Percentiles rank a stretch among this genome's conserved stretches.
Conservation (phyloP, 2,329 filamentous ascomycete genomes). For the Arthrinium puccinioides region DNA sequence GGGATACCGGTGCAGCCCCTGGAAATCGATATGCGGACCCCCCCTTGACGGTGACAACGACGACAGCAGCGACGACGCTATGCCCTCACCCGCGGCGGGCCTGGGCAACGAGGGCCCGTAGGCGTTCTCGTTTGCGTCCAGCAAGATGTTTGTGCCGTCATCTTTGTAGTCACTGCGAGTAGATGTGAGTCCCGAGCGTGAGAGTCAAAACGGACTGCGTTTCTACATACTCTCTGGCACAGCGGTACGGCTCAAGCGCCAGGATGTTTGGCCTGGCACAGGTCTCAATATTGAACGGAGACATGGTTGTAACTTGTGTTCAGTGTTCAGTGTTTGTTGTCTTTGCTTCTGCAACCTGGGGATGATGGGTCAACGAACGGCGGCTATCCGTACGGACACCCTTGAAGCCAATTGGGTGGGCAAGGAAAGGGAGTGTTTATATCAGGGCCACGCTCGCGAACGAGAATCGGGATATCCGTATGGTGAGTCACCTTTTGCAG, state of each 20-base stretch:
- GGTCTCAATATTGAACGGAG: slow-evolving; percentile 64
- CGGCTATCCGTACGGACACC: background rate
- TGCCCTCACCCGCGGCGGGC: slow-evolving; percentile 35
- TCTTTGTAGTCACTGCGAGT: slow-evolving; percentile 88
- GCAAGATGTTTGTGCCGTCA: slow-evolving; percentile 88
- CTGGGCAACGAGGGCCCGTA: slow-evolving; percentile 72
- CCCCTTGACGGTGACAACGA: too few relatives aligned
- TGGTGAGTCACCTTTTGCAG: too few relatives aligned
- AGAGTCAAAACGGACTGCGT: slow-evolving; percentile 26
- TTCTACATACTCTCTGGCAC: slow-evolving; percentile 61
- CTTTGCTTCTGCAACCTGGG: background rate
- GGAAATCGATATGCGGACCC: slow-evolving; percentile 61
- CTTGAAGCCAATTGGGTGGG: too few relatives aligned
- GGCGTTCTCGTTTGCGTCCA: slow-evolving; percentile 97
- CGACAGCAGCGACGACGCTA: slow-evolving; percentile 11
- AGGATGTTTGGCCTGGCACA: slow-evolving; percentile 74
- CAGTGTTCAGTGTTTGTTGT: background rate
- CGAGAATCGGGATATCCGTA: too few relatives aligned
- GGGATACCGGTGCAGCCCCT: slow-evolving; percentile 86
- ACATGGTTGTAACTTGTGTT: slow-evolving; percentile 32
- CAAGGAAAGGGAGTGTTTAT: too few relatives aligned
- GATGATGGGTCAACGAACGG: background rate
- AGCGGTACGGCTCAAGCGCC: slow-evolving; percentile 70
- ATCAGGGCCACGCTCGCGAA: too few relatives aligned
- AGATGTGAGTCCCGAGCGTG: slow-evolving; percentile 19